Percentiles rank a stretch among this genome's conserved stretches.
phyloP scores from a whole-genome alignment of 2,329 filamentous ascomycete species.

The Colletotrichum sp. region DNA sequence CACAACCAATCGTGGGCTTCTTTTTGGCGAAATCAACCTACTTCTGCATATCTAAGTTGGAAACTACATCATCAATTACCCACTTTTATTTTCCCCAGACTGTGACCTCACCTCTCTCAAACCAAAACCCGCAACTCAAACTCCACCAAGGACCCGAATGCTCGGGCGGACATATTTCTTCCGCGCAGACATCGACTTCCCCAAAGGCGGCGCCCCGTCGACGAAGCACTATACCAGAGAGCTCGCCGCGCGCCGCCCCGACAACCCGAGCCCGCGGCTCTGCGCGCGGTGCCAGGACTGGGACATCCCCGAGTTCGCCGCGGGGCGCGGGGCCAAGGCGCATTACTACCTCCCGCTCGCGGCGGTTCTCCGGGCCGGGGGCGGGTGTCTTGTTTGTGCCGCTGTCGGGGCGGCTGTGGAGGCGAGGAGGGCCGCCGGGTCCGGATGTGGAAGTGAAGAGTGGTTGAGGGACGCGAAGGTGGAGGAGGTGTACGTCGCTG shows the following conservation, averaged over 20 bases:
- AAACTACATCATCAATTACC: neutral
- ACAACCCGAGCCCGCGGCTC: neutral
- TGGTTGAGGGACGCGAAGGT: neutral
- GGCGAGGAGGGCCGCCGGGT: neutral
- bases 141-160: neutral
- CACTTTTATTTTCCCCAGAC: neutral
- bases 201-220: neutral
- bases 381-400: neutral
- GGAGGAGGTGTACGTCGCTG: neutral
- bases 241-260: neutral
- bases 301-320: constrained; percentile 3
- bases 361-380: neutral
- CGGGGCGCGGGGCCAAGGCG: neutral
- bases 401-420: neutral
- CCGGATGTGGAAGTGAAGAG: neutral
- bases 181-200: neutral
- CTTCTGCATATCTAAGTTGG: neutral
- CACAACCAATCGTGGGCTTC: neutral
- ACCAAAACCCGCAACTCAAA: neutral
- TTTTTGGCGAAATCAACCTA: neutral
- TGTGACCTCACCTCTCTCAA: neutral
- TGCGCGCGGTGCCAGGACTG: constrained; percentile 6
- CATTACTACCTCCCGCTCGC: neutral
- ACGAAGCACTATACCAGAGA: neutral
- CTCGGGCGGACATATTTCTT: neutral